These are phyloP conservation scores for Candida parachauliodes DNA, from an alignment of 805 yeast species.

Conservation along the genomic window DNA sequence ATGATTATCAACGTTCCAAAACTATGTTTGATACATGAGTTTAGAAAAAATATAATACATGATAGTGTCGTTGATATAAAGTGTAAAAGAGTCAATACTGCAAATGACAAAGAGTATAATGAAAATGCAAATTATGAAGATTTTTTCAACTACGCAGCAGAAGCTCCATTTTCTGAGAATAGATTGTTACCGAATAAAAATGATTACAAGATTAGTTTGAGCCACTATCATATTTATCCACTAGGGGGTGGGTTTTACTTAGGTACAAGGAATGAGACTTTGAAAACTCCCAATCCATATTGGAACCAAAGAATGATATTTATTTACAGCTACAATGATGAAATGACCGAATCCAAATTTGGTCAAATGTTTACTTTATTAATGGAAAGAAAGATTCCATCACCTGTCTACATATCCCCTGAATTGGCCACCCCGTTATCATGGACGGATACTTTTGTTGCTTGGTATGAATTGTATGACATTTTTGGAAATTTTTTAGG, in stretches of 20 bases:
- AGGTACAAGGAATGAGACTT: slow-evolving; percentile 17
- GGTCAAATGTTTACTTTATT: slow-evolving; percentile 18
- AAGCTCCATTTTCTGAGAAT: slow-evolving; percentile 6
- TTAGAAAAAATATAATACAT: slow-evolving; percentile 21
- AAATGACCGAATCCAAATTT: slow-evolving; percentile 14
- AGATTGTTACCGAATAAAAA: slow-evolving; percentile 22
- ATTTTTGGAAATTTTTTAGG: slow-evolving; percentile 26
- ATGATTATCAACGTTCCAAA: slow-evolving; percentile 48
- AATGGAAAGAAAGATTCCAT: slow-evolving; percentile 22
- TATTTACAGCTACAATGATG: slow-evolving; percentile 17
- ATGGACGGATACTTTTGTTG: slow-evolving; percentile 30
- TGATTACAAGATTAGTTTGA: slow-evolving; percentile 22
- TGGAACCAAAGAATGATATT: slow-evolving; percentile 22
- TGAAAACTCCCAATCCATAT: slow-evolving; percentile 14
- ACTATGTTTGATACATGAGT: slow-evolving; percentile 43
- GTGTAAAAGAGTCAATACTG: slow-evolving; percentile 20
- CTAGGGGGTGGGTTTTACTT: slow-evolving; percentile 32
- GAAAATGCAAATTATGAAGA: slow-evolving; percentile 8
- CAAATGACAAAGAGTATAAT: not conserved
- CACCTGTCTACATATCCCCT: slow-evolving; percentile 18
- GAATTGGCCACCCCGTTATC: slow-evolving; percentile 10
- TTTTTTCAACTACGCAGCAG: slow-evolving; percentile 12
- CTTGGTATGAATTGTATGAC: slow-evolving; percentile 38
- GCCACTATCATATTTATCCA: slow-evolving; percentile 22
- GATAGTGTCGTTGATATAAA: slow-evolving; percentile 25